Base-by-base conservation (phyloP, 805 yeast genomes). In the Hanseniaspora lachancei region DNA sequence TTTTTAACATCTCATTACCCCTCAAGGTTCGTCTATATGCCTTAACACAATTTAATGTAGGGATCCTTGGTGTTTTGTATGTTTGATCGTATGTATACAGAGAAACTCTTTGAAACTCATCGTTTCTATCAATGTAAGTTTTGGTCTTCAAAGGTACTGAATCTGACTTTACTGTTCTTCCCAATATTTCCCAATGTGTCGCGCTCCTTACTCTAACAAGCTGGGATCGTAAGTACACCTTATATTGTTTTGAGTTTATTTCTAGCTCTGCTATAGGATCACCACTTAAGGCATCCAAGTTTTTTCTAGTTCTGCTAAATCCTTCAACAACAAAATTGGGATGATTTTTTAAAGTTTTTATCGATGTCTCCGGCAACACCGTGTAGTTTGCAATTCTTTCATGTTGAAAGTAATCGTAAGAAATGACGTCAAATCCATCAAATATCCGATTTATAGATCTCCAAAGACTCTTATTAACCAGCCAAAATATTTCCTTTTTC, bases 111-210 rank as follows among this genome's bases (percentile, higher is more conserved):
- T 49, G 27, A 10, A 12, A 7, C 10, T 16, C 15, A 16, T 27
- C 34, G 29, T 49, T 48, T 8, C 38, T 55, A 21, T 35, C 21
- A 21, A 20, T 35, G 32, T 39, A 35, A 18, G 41, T 53, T 60
- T 64, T 27, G 58, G 27, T 15, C 62, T 62, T n/a, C 39, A 38
- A 18, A 12, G 47, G 42, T 13, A 7, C 35, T 3, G 42, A 47
- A 16, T 15, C 56, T n/a, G 20, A 9, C 16, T 47, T 55, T 7
- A 65, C 36, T 1, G 63, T 49, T 43, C 67, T 55, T 0, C 69
- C 68, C 21, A 62, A 29, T n/a, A 62, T 58, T 5, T 57, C 51
- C 69, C 69, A 66, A 57, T 62, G 66, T 36, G 62, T 63, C 38
- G 36, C 49, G 43, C 65, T 60, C 51, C 62, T 64, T 34, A 65